Evolutionary conservation across 2,329 filamentous ascomycete species (phyloP).

Genomic region (Boeremia lycopersici): DNA sequence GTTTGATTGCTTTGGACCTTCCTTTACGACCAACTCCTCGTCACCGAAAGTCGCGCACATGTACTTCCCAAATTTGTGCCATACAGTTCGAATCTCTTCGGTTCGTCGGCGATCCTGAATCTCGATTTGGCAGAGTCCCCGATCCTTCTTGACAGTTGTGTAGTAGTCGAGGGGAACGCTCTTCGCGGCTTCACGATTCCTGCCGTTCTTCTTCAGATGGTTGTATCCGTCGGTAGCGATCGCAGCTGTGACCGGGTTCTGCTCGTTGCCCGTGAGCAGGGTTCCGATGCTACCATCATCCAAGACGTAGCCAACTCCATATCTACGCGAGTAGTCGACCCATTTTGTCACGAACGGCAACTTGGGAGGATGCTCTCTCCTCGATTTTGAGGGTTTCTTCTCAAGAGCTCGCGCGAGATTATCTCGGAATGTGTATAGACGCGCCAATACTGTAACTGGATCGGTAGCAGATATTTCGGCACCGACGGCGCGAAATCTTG

Average conservation of each 20-base stretch:
- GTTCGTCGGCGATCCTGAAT: constrained; percentile 64
- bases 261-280: constrained; percentile 55
- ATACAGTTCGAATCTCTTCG: constrained; percentile 63
- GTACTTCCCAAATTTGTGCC: constrained; percentile 74
- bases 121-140: constrained; percentile 67
- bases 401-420: constrained; percentile 54
- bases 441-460: constrained; percentile 52
- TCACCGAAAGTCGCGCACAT: constrained; percentile 58
- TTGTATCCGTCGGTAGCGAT: constrained; percentile 73
- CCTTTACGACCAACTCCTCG: constrained; percentile 55
- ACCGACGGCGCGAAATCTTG: constrained; percentile 32
- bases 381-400: constrained; percentile 43
- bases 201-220: constrained; percentile 72
- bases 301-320: constrained; percentile 81
- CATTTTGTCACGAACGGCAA: constrained; percentile 71
- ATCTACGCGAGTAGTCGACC: constrained; percentile 89
- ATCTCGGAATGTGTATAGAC: constrained; percentile 53
- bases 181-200: constrained; percentile 54
- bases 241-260: constrained; percentile 70
- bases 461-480: constrained; percentile 48
- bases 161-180: constrained; percentile 69
- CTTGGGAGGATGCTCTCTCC: constrained; percentile 57
- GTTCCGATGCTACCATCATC: constrained; percentile 82
- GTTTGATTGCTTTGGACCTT: constrained; percentile 50
- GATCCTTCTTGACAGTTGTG: constrained; percentile 67